phyloP scores from a whole-genome alignment of 2,329 filamentous ascomycete genomes.

The Aaosphaeria pasadenensis region DNA sequence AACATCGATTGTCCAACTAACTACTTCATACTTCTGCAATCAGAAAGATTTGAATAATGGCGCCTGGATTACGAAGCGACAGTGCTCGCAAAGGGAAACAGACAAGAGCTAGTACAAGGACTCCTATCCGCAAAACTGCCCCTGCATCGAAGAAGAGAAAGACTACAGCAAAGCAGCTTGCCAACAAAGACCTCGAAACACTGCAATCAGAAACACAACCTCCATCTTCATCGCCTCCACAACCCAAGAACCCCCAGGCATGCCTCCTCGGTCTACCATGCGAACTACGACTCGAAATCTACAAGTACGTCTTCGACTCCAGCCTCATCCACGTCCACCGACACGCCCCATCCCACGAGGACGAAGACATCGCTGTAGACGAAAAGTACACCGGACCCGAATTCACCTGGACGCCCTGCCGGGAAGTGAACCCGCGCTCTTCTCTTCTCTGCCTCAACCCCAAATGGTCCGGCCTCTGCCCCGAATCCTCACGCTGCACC shows the following conservation, averaged over 20 bases:
- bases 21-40: too few relatives aligned
- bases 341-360: not conserved
- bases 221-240: not conserved
- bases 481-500: constrained; percentile 13
- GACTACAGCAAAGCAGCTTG: too few relatives aligned
- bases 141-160: too few relatives aligned
- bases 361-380: not conserved
- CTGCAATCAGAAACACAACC: not conserved
- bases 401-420: constrained; percentile 15
- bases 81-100: too few relatives aligned
- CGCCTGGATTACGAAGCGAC: too few relatives aligned
- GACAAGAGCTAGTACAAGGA: too few relatives aligned
- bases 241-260: constrained; percentile 7
- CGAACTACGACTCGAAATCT: constrained; percentile 16
- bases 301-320: constrained; percentile 7
- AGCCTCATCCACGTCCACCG: constrained; percentile 10
- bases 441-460: constrained; percentile 18
- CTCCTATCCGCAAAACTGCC: too few relatives aligned
- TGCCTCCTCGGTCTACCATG: constrained; percentile 9
- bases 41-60: too few relatives aligned
- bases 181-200: too few relatives aligned
- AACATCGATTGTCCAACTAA: too few relatives aligned
- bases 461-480: constrained; percentile 17
- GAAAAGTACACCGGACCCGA: not conserved
- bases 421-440: constrained; percentile 3